phyloP scores from a whole-genome alignment of 331 rosid species.

The Pyracantha coccinea region DNA sequence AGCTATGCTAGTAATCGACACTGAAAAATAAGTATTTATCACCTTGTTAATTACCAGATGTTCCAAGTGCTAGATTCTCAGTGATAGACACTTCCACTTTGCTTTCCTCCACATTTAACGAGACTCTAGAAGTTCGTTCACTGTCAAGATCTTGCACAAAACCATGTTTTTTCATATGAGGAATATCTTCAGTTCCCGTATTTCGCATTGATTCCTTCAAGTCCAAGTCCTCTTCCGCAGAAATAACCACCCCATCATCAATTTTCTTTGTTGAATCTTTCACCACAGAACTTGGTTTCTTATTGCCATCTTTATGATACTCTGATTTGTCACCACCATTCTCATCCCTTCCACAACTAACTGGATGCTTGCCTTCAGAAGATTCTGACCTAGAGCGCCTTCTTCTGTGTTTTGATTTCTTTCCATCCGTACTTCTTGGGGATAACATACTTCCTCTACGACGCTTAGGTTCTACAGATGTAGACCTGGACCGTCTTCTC shows the following conservation, averaged over 20 bases:
- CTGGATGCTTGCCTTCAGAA: constrained; percentile 32
- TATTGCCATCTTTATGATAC: constrained; percentile 23
- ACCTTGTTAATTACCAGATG: constrained; percentile 36
- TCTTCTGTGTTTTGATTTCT: constrained; percentile 26
- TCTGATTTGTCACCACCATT: constrained; percentile 19
- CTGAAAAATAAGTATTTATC: constrained; percentile 2
- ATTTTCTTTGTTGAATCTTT: constrained; percentile 19
- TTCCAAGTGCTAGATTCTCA: constrained; percentile 19
- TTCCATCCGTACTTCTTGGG: constrained; percentile 31
- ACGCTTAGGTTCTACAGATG: constrained; percentile 32
- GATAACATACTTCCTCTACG: constrained; percentile 37
- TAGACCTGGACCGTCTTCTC: constrained; percentile 43
- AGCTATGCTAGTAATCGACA: constrained; percentile 9
- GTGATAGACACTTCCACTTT: constrained; percentile 28
- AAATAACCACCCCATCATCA: constrained; percentile 22
- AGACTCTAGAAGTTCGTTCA: constrained; percentile 17
- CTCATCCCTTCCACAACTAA: constrained; percentile 36
- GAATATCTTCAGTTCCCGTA: constrained; percentile 15
- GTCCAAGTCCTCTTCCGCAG: constrained; percentile 18
- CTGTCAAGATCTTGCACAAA: constrained; percentile 2
- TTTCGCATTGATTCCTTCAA: constrained; percentile 24
- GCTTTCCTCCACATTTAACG: constrained; percentile 29
- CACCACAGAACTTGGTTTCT: constrained; percentile 12
- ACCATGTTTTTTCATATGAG: constrained; percentile 17
- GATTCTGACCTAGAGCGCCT: constrained; percentile 33